A percentile compares a stretch with the other conserved stretches of the same genome.
phyloP scores from a whole-genome alignment of 192 early-diverging fungal species.

The Irineochytrium annulatum region DNA sequence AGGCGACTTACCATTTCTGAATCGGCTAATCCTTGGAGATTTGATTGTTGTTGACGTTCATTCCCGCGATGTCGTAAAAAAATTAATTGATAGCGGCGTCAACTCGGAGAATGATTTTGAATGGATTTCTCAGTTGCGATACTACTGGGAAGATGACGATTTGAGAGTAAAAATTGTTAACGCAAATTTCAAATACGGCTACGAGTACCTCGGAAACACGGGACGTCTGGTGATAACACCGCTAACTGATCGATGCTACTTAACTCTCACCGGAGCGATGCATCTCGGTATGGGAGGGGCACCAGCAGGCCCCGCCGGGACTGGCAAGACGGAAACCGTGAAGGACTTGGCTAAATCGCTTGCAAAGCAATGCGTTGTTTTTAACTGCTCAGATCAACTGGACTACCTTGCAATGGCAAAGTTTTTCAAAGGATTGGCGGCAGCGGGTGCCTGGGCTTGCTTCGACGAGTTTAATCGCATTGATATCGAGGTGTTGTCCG shows the following conservation, averaged over 20 bases:
- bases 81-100: constrained; percentile 46
- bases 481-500: constrained; percentile 60
- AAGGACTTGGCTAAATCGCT: constrained; percentile 60
- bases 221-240: constrained; percentile 58
- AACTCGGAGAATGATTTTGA: constrained; percentile 56
- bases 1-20: constrained; percentile 52
- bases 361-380: constrained; percentile 62
- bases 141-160: constrained; percentile 62
- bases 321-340: constrained; percentile 59
- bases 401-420: constrained; percentile 64
- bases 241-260: constrained; percentile 56
- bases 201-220: constrained; percentile 61
- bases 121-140: constrained; percentile 60
- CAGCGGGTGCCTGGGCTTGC: constrained; percentile 60
- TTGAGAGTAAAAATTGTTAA: constrained; percentile 59
- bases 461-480: constrained; percentile 65
- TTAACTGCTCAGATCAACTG: constrained; percentile 62
- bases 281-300: constrained; percentile 63
- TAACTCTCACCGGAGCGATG: constrained; percentile 57
- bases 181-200: constrained; percentile 55
- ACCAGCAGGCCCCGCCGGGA: constrained; percentile 57
- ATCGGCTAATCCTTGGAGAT: constrained; percentile 51
- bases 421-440: constrained; percentile 59
- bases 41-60: constrained; percentile 63
- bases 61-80: constrained; percentile 56